A percentile compares a stretch with the other conserved stretches of the same genome.
Conservation (phyloP, 2,329 filamentous ascomycete genomes). For the Fusarium sp. region DNA sequence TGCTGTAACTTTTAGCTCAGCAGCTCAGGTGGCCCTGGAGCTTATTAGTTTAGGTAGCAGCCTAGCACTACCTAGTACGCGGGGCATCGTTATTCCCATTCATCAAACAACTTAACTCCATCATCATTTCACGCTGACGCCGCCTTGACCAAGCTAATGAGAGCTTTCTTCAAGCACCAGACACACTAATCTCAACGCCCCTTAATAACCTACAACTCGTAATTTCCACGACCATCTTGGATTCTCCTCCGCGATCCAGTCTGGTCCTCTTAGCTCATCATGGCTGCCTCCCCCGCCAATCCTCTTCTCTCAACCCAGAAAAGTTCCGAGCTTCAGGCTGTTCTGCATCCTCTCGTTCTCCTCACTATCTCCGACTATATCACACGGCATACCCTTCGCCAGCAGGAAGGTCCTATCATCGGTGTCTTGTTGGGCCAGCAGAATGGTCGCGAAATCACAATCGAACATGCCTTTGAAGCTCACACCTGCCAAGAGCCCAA, state of each 20-base stretch:
- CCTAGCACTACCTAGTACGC: constrained; percentile 11
- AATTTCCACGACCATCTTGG: constrained; percentile 1
- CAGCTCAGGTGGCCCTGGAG: too few species aligned
- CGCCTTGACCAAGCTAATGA: constrained; percentile 21
- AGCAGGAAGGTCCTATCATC: constrained; percentile 80
- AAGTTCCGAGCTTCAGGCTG: constrained; percentile 80
- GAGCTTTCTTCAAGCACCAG: constrained; percentile 17
- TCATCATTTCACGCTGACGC: constrained; percentile 12
- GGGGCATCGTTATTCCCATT: constrained; percentile 35
- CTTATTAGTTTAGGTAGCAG: not conserved
- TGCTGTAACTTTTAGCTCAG: not conserved
- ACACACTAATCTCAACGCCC: constrained; percentile 7
- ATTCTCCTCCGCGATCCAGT: not conserved
- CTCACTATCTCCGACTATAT: constrained; percentile 98
- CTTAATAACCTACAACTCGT: not conserved
- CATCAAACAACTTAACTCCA: constrained; percentile 13
- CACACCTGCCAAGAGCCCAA: constrained; percentile 63
- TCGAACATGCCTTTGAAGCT: constrained; percentile 94
- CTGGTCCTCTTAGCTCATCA: constrained; percentile 49
- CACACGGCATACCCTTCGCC: constrained; percentile 86
- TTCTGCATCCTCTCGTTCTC: constrained; percentile 93
- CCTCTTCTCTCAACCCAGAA: constrained; percentile 75
- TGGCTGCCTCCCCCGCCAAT: constrained; percentile 64
- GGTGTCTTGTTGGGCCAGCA: constrained; percentile 94
- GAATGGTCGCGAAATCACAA: constrained; percentile 88